A percentile compares a stretch with the other conserved stretches of the same genome.
Conservation (phyloP, 2,329 filamentous ascomycete species). For the Diaporthe citrichinensis region DNA sequence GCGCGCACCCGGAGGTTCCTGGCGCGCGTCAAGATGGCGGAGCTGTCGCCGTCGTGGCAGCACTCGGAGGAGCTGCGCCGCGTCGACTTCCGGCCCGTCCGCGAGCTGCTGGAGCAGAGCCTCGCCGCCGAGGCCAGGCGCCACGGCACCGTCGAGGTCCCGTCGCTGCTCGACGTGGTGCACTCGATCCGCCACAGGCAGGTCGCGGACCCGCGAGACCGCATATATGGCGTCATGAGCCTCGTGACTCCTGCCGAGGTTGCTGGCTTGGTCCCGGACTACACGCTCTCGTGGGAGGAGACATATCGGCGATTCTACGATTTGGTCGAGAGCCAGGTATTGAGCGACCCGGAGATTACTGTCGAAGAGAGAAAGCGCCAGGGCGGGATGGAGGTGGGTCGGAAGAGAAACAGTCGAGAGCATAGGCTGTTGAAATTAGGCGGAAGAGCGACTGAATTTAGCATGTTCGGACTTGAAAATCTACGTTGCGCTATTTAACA, state of each 20-base stretch:
- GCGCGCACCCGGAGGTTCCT: neutral
- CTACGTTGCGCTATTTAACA: neutral
- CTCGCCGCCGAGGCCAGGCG: conserved; percentile 1
- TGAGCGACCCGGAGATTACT: neutral
- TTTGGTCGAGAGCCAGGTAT: neutral
- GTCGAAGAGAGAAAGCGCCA: neutral
- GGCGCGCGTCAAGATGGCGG: conserved; percentile 9
- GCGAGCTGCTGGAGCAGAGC: conserved; percentile 21
- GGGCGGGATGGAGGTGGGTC: too few relatives aligned
- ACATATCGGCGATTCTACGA: neutral
- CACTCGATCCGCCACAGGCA: conserved; percentile 8
- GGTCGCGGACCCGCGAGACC: conserved; percentile 15
- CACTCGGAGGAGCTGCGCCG: neutral
- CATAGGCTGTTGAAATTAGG: neutral
- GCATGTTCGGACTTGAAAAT: neutral
- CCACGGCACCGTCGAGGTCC: neutral
- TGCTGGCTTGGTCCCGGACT: conserved; percentile 5
- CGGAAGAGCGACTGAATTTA: neutral
- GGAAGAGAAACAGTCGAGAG: neutral
- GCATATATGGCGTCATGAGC: conserved; percentile 22
- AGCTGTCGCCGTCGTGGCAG: conserved; percentile 10
- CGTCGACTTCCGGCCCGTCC: conserved; percentile 7
- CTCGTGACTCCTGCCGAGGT: conserved; percentile 1
- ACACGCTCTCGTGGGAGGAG: neutral
- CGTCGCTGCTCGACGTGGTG: conserved; percentile 9